Conservation (phyloP, 1,284 basidiomycete species). For the Apiotrichum gamsii region DNA sequence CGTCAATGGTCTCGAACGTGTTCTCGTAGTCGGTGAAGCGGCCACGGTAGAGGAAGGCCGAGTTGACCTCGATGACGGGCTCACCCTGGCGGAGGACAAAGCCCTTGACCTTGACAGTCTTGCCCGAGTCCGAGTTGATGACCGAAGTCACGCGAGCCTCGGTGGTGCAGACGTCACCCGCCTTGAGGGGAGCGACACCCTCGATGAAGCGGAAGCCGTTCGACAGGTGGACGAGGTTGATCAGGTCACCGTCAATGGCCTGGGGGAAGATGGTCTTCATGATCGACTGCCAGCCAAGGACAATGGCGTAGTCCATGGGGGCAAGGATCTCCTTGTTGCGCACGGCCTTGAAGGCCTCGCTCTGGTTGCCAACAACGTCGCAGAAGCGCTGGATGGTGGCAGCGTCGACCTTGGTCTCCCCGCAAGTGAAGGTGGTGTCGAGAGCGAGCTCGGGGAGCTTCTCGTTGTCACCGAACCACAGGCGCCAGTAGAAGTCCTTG, state of each 20-base stretch:
- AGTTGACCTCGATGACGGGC: slow-evolving; percentile 86
- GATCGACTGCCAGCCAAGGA: slow-evolving; percentile 95
- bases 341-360: slow-evolving; percentile 73
- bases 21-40: slow-evolving; percentile 87
- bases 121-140: slow-evolving; percentile 84
- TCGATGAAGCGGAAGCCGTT: slow-evolving; percentile 90
- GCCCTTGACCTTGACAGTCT: slow-evolving; percentile 87
- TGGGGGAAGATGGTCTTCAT: slow-evolving; percentile 96
- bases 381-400: slow-evolving; percentile 82
- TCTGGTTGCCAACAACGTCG: slow-evolving; percentile 85
- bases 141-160: slow-evolving; percentile 85
- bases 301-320: slow-evolving; percentile 98
- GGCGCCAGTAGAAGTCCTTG: slow-evolving; percentile 93
- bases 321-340: slow-evolving; percentile 67
- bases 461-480: slow-evolving; percentile 87
- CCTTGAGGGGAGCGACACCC: slow-evolving; percentile 67
- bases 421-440: slow-evolving; percentile 69
- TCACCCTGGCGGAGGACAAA: slow-evolving; percentile 67
- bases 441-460: slow-evolving; percentile 67
- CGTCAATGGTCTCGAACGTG: slow-evolving; percentile 88
- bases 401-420: slow-evolving; percentile 71
- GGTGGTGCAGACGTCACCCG: slow-evolving; percentile 83
- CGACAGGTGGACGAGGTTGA: slow-evolving; percentile 92
- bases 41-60: slow-evolving; percentile 94
- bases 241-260: slow-evolving; percentile 80